Evolutionary conservation across 495 filamentous ascomycete genomes (phyloP), one percentile per base, ranked within the genome.

Genomic region (Glonium stellatum): DNA sequence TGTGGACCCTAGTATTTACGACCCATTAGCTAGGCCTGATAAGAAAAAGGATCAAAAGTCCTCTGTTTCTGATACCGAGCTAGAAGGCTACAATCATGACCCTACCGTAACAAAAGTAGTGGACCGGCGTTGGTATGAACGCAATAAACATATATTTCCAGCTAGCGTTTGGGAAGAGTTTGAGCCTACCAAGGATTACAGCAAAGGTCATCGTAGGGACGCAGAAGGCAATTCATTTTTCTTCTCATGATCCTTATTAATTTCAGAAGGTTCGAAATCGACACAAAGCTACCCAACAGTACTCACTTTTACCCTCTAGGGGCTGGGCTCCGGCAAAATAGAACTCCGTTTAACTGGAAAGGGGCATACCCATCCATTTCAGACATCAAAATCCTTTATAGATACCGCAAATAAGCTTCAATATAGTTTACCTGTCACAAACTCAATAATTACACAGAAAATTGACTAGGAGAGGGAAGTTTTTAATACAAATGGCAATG

Each of bases 61-160:
- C 55, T 70, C 39, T 11, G 39, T 4, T 44, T 56, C 69, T 25
- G 68, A 76, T 36, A 3, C 59, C 64, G 57, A 76, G n/a, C 78
- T 95, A 3, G 91, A 96, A 76, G 92, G 91, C 9, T 80, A 72
- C 18, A 78, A 81, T 35, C 89, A 95, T 56, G 92, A 97, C 61
- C 84, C 90, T 0, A 82, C 82, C 3, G 77, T 89, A 58, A 98
- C 93, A 23, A 97, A 96, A 71, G 93, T 97, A 8, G 93, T 98
- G 1, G 93, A 98, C 75, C 80, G 93, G 48, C 76, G 93, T 58
- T 98, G 93, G 93, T 98, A 97, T 69, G 89, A 96, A 75, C 80
- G 85, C 1, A 51, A 51, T 51, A 51, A 51, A 31, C 48, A 51
- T 51, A 51, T 51, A 15, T 51, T 51, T 23, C 48, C 48, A 15